Base-by-base conservation (phyloP, 176 grass and related monocot genomes). In the Poa annua region DNA sequence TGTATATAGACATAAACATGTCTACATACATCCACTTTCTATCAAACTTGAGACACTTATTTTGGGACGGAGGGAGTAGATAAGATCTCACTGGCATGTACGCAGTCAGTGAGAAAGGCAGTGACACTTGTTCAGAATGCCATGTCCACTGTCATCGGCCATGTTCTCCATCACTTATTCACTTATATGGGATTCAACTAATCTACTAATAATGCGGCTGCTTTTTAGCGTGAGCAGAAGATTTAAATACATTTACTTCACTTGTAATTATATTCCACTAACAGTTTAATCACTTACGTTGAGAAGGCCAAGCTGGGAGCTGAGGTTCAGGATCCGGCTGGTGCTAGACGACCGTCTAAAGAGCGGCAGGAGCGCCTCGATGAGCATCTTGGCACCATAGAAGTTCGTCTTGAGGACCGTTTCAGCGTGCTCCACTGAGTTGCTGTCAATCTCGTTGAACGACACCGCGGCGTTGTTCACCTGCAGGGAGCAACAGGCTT, bases 391-490 rank as follows among this genome's bases (percentile, higher is more conserved):
- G 44, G 95, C 32, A 2, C 95, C 95, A 52, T 91, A 93, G 77
- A 98, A 98, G 71, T 98, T 98, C 1, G 92, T 95, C 71, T 64
- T 70, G 29, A 98, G 76, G 13, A 98, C 95, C 2, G 86, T 93
- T 68, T 95, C 90, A 0, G 95, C 95, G 19, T 95, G 90, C 71
- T 98, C 86, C 73, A 98, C 90, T 6, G 95, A 89, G 87, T 98
- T 98, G 73, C 73, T 91, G 34, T 91, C 81, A 42, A 98, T 87
- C 47, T 95, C 84, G 66, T 98, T 98, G 80, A 98, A 98, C 2
- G 95, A 98, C 11, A 98, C 95, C 3, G 71, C 95, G 0, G 95
- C 95, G 61, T 98, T 98, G 82, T 95, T 98, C 78, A 98, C 85
- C 92, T 98, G 55, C 56, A 87, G 15, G 25, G 29, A 35, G 17